Evolutionary conservation across 2,329 filamentous ascomycete species (phyloP).

Genomic region (Aspergillaceae sp.): DNA sequence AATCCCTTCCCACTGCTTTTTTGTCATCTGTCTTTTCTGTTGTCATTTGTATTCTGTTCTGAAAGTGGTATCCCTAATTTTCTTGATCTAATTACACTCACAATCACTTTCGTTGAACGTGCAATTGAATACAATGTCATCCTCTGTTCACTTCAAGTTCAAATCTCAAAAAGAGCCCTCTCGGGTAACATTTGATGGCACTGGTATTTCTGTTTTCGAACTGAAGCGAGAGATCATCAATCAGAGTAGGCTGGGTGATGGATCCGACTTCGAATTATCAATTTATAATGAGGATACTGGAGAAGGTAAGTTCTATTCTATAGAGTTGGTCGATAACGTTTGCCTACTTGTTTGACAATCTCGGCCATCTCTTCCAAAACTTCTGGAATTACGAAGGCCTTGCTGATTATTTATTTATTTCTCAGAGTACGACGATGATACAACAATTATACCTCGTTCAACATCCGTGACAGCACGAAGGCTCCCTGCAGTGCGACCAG

Average conservation of each 20-base stretch:
- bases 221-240: conserved; percentile 97
- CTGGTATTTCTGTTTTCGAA: conserved; percentile 95
- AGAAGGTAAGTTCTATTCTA: conserved; percentile 59
- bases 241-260: conserved; percentile 87
- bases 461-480: conserved; percentile 87
- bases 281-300: conserved; percentile 88
- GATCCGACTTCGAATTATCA: conserved; percentile 89
- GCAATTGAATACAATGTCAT: conserved; percentile 62
- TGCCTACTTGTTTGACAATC: neutral
- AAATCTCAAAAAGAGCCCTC: conserved; percentile 96
- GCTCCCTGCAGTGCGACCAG: conserved; percentile 72
- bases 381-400: too few species aligned
- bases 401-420: conserved; percentile 11
- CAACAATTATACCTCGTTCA: conserved; percentile 89
- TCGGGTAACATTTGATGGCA: conserved; percentile 92
- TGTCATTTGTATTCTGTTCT: conserved; percentile 19
- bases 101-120: conserved; percentile 19
- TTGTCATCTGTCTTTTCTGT: conserved; percentile 6
- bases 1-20: conserved; percentile 9
- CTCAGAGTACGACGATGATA: conserved; percentile 92
- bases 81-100: conserved; percentile 22
- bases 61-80: conserved; percentile 16
- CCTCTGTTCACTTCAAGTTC: conserved; percentile 99
- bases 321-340: neutral
- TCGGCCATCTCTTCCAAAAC: neutral